Conservation (phyloP, 1,139 yeast genomes). For the Hanseniaspora sp. region DNA sequence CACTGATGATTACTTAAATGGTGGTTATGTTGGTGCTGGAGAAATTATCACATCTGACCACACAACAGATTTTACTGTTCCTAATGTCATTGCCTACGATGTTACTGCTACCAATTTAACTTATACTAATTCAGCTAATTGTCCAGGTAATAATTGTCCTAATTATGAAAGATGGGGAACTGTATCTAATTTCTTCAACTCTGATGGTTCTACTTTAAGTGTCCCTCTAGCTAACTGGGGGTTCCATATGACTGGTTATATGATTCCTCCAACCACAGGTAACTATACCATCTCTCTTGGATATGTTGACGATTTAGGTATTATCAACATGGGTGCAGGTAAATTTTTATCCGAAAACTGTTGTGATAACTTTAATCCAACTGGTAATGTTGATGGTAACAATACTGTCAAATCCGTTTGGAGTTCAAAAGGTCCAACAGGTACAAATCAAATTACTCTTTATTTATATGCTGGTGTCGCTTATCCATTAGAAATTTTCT, state of each 20-base stretch:
- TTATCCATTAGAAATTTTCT: conserved; percentile 21
- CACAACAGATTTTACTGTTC: background rate
- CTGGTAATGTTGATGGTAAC: background rate
- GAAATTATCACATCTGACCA: background rate
- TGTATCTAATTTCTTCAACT: background rate
- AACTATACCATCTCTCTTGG: conserved; percentile 15
- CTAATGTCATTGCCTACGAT: background rate
- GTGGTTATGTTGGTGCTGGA: conserved; percentile 2
- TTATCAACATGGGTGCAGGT: conserved; percentile 97
- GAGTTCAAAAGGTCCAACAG: conserved; percentile 9
- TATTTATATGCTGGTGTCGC: conserved; percentile 10
- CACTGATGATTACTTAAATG: background rate
- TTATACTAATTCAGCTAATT: background rate
- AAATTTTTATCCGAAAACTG: conserved; percentile 31
- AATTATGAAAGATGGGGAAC: background rate
- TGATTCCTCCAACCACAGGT: conserved; percentile 17
- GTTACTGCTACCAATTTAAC: background rate
- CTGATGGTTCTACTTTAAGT: background rate
- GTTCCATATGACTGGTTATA: conserved; percentile 18
- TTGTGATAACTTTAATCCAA: conserved; percentile 10
- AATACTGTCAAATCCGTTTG: conserved; percentile 4
- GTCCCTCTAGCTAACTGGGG: conserved; percentile 17
- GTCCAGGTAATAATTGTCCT: background rate
- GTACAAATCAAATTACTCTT: background rate
- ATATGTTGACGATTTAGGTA: conserved; percentile 47